These are phyloP conservation scores for Biscutella auriculata DNA, from an alignment of 441 rosid genomes.

Conservation along the genomic window DNA sequence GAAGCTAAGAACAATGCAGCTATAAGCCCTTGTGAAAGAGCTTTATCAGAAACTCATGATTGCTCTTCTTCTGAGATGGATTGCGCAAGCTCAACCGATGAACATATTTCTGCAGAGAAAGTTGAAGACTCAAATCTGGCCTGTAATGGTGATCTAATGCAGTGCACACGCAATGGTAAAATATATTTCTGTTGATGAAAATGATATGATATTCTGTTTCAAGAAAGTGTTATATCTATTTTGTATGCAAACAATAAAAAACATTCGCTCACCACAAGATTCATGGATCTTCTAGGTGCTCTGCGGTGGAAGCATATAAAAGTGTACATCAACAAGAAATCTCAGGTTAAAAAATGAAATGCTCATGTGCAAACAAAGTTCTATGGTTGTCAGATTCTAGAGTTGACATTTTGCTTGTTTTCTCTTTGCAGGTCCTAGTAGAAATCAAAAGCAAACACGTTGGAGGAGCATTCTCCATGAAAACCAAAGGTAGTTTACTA, in stretches of 20 bases:
- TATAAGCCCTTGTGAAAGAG: constrained; percentile 64
- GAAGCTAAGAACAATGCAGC: constrained; percentile 79
- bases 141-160: constrained; percentile 60
- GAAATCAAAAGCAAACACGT: constrained; percentile 81
- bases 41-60: constrained; percentile 32
- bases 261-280: neutral
- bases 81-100: constrained; percentile 27
- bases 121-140: constrained; percentile 22
- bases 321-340: constrained; percentile 59
- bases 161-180: constrained; percentile 63
- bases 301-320: constrained; percentile 48
- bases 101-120: neutral
- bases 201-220: neutral
- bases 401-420: neutral
- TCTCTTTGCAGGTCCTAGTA: constrained; percentile 41
- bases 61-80: constrained; percentile 27
- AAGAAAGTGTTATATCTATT: neutral
- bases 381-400: neutral
- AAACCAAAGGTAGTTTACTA: constrained; percentile 46
- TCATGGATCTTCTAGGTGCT: constrained; percentile 39
- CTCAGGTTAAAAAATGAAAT: constrained; percentile 39
- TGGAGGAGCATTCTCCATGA: constrained; percentile 89
- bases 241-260: neutral
- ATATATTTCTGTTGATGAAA: too few species aligned
- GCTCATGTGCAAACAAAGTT: neutral